phyloP scores from a whole-genome alignment of 257 asterid genomes.

The Nicotiana tabacum region DNA sequence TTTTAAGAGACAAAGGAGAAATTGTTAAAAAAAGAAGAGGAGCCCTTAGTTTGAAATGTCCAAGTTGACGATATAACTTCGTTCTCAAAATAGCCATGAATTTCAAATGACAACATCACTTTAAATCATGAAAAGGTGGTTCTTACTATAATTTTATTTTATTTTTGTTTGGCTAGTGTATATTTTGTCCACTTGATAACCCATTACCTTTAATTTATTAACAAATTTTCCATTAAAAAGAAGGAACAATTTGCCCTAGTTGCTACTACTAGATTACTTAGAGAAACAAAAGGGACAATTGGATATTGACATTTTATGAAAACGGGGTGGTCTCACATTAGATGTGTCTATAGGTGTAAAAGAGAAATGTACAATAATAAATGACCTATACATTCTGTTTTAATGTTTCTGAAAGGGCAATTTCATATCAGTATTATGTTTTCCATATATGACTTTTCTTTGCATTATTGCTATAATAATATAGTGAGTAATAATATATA shows the following conservation, averaged over 20 bases:
- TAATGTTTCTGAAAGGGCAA: neutral
- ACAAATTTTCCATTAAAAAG: too few relatives aligned
- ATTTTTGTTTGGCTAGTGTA: too few relatives aligned
- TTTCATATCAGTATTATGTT: neutral
- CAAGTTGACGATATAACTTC: neutral
- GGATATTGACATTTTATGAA: too few relatives aligned
- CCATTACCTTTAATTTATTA: too few relatives aligned
- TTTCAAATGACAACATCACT: neutral
- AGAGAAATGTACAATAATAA: neutral
- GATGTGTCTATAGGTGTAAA: neutral
- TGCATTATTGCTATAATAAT: neutral
- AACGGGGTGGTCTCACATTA: neutral
- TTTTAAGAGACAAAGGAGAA: neutral
- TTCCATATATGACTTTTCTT: neutral
- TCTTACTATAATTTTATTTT: too few relatives aligned
- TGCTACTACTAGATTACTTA: too few relatives aligned
- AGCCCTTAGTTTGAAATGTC: neutral
- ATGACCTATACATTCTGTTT: neutral
- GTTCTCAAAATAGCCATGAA: neutral
- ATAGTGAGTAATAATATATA: too few relatives aligned
- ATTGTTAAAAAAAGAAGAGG: neutral
- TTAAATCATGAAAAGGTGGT: too few relatives aligned
- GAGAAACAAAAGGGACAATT: too few relatives aligned
- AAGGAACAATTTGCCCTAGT: too few relatives aligned
- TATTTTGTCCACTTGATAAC: too few relatives aligned